phyloP scores from a whole-genome alignment of 306 rosid species.

The Glycine latifolia region DNA sequence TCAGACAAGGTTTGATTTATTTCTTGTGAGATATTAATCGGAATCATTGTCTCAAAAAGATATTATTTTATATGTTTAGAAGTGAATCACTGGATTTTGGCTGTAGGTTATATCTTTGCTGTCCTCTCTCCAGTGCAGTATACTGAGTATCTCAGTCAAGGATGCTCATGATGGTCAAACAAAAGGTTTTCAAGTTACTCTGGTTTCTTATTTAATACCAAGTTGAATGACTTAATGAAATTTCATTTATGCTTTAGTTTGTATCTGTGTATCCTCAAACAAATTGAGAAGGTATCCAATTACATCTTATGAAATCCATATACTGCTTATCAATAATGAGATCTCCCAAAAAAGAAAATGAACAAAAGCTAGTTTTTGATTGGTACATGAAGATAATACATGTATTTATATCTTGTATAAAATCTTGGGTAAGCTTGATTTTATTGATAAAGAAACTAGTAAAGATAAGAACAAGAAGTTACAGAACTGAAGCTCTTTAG shows the following conservation, averaged over 20 bases:
- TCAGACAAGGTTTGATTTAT: constrained; percentile 67
- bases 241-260: not conserved
- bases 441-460: constrained; percentile 1
- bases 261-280: not conserved
- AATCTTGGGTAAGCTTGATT: constrained; percentile 24
- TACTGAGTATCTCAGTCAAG: constrained; percentile 69
- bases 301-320: not conserved
- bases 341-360: not conserved
- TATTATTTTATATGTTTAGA: constrained; percentile 33
- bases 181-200: constrained; percentile 60
- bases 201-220: constrained; percentile 28
- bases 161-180: constrained; percentile 60
- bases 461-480: constrained; percentile 4
- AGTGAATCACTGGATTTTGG: constrained; percentile 26
- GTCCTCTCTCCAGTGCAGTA: constrained; percentile 64
- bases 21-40: constrained; percentile 16
- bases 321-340: not conserved
- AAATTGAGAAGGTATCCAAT: not conserved
- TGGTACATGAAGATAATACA: constrained; percentile 12
- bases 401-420: not conserved
- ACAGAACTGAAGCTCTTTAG: constrained; percentile 5
- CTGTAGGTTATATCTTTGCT: constrained; percentile 68
- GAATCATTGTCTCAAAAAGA: not conserved
- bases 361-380: not conserved
- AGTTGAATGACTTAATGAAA: constrained; percentile 19